Percentiles rank a stretch among this genome's conserved stretches.
These are phyloP conservation scores for Brassica nigra DNA, from an alignment of 345 rosid genomes.

Conservation along the genomic window DNA sequence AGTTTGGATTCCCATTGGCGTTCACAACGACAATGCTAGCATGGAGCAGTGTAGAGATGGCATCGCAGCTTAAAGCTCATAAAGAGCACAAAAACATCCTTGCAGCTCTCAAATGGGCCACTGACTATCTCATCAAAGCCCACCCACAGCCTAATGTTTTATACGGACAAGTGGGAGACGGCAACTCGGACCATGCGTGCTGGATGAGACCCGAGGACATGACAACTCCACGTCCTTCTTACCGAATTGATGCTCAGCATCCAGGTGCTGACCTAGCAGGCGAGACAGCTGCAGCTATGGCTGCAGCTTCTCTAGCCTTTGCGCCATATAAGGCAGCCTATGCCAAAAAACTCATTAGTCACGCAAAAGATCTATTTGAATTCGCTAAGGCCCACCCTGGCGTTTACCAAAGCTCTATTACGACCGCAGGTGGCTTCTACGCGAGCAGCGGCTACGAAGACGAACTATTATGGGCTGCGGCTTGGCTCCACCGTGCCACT, in stretches of 20 bases:
- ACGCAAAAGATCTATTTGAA: conserved; percentile 54
- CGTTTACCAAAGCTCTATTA: conserved; percentile 41
- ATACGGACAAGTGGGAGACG: conserved; percentile 66
- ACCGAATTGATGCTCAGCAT: conserved; percentile 42
- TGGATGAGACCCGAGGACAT: conserved; percentile 82
- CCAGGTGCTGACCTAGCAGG: conserved; percentile 76
- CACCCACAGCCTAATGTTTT: conserved; percentile 53
- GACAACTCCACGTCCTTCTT: conserved; percentile 60
- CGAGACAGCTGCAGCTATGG: conserved; percentile 70
- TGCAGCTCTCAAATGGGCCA: conserved; percentile 62
- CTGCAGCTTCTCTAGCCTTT: conserved; percentile 65
- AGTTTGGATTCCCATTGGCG: conserved; percentile 77
- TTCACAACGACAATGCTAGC: conserved; percentile 68
- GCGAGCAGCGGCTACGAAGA: conserved; percentile 57
- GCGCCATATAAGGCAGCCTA: conserved; percentile 29
- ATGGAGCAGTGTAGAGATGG: conserved; percentile 66
- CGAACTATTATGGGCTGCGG: conserved; percentile 93
- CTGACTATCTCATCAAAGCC: conserved; percentile 70
- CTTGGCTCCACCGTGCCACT: conserved; percentile 91
- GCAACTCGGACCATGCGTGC: conserved; percentile 58
- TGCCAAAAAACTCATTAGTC: conserved; percentile 48
- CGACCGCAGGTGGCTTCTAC: conserved; percentile 45
- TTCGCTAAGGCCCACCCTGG: conserved; percentile 43
- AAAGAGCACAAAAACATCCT: conserved; percentile 48
- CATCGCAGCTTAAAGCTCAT: conserved; percentile 30